Evolutionary conservation across 1,139 yeast genomes (phyloP), one percentile per base, ranked within the genome.

Genomic region (Pichia inconspicua): DNA sequence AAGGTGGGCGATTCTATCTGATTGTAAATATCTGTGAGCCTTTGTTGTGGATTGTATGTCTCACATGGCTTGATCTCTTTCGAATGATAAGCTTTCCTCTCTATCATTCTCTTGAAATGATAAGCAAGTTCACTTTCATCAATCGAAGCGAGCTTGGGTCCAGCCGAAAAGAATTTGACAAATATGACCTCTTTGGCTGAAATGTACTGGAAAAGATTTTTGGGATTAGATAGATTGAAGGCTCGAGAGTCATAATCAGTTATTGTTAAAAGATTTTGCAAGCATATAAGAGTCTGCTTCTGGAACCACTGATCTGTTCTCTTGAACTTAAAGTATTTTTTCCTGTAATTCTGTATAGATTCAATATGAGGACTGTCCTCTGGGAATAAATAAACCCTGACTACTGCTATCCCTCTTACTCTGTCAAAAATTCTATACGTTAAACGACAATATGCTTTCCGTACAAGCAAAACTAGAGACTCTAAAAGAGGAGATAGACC

Each of bases 351-450:
- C 1, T 55, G 57, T 3, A 77, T 50, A 43, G 53, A 58, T 25
- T 69, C 54, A 9, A 67, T 60, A 0, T 76, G 75, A 0, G 61
- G 59, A 1, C 70, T 58, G 60, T 80, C 84, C 3, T 56, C 51
- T 0, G 83, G 80, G 1, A 80, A 56, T 2, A 67, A 61, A 54
- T 78, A 81, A 0, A 81, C 55, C 51, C 87, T 66, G 2, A 78
- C 38, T 1, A 55, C 53, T 1, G 61, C 56, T 1, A 67, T 36
- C 2, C 53, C 46, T 10, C 62, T 40, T 3, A 42, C 12, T 10
- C 22, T 6, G 25, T 45, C 46, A 19, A 57, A 37, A 4, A 66
- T 47, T 46, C 60, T 68, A 58, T 68, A 80, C 0, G 84, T 78
- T 4, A 77, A 70, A 59, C 71, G 66, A 5, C 72, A 53, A 53